A percentile compares a stretch with the other conserved stretches of the same genome.
Conservation (phyloP, 257 asterid species). For the Solanum chiquidenum region DNA sequence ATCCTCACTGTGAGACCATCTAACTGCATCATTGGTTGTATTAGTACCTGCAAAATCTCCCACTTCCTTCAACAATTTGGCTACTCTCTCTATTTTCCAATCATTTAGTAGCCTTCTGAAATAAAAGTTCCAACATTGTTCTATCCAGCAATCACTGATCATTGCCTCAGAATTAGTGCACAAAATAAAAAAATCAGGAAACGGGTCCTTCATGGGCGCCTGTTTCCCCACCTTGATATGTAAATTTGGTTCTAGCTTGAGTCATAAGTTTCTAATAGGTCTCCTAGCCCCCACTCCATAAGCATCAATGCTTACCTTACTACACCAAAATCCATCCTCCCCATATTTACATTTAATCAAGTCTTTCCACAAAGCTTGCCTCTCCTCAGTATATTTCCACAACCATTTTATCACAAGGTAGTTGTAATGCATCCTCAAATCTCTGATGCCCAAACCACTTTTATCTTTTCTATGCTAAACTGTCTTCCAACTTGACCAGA, state of each 20-base stretch:
- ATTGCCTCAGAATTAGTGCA: not conserved
- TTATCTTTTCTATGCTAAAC: not conserved
- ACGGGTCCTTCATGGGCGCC: not conserved
- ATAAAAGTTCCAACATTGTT: not conserved
- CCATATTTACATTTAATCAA: not conserved
- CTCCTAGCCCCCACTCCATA: not conserved
- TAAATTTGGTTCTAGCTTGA: not conserved
- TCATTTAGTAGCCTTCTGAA: not conserved
- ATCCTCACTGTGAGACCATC: not conserved
- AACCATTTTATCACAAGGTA: not conserved
- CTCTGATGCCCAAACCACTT: not conserved
- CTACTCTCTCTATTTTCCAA: not conserved
- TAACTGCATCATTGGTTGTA: not conserved
- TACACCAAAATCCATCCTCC: not conserved
- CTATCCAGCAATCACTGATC: not conserved
- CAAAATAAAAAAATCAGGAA: not conserved
- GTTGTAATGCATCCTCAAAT: not conserved
- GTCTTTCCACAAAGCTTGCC: not conserved
- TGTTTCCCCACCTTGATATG: not conserved
- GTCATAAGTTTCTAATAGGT: not conserved
- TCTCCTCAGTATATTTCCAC: not conserved
- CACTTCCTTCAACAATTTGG: not conserved
- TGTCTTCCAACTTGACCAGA: not conserved
- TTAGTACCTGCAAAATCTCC: not conserved
- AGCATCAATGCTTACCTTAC: not conserved